A percentile compares a stretch with the other conserved stretches of the same genome.
phyloP scores from a whole-genome alignment of 2,329 filamentous ascomycete species.

The Fusarium lyarnte region DNA sequence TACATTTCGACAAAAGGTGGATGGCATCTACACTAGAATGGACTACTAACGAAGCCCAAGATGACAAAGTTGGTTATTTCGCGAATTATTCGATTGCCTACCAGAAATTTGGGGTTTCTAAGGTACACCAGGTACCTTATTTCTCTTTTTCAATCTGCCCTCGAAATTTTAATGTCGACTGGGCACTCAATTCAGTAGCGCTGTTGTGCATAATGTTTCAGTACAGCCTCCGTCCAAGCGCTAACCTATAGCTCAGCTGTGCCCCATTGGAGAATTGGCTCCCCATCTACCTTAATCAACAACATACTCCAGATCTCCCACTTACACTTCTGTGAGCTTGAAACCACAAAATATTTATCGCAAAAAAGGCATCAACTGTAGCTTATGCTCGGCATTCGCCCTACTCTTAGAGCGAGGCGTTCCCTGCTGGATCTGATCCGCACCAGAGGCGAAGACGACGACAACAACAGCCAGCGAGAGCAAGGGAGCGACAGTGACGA shows the following conservation, averaged over 20 bases:
- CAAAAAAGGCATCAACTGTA: slow-evolving; percentile 20
- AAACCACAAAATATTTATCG: slow-evolving; percentile 15
- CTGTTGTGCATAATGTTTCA: slow-evolving; percentile 1
- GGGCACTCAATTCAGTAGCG: background rate
- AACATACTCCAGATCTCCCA: slow-evolving; percentile 4
- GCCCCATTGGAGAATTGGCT: background rate
- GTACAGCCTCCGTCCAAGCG: slow-evolving; percentile 15
- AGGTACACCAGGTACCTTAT: background rate
- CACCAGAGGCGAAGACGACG: slow-evolving; percentile 46
- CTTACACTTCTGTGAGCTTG: slow-evolving; percentile 11
- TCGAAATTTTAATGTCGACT: background rate
- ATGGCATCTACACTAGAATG: background rate
- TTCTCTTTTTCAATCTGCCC: background rate
- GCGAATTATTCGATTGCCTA: background rate
- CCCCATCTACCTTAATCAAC: slow-evolving; percentile 24
- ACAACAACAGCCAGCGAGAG: slow-evolving; percentile 18
- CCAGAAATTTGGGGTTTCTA: background rate
- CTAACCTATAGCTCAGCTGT: slow-evolving; percentile 15
- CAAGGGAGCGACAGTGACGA: slow-evolving; percentile 20
- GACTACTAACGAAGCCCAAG: background rate
- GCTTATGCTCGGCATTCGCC: slow-evolving; percentile 62
- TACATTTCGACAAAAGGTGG: background rate
- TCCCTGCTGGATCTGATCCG: slow-evolving; percentile 63
- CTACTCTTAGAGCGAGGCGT: slow-evolving; percentile 61
- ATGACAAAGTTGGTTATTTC: background rate